Conservation (phyloP, 202 grass and related monocot genomes). For the Panicum virgatum region DNA sequence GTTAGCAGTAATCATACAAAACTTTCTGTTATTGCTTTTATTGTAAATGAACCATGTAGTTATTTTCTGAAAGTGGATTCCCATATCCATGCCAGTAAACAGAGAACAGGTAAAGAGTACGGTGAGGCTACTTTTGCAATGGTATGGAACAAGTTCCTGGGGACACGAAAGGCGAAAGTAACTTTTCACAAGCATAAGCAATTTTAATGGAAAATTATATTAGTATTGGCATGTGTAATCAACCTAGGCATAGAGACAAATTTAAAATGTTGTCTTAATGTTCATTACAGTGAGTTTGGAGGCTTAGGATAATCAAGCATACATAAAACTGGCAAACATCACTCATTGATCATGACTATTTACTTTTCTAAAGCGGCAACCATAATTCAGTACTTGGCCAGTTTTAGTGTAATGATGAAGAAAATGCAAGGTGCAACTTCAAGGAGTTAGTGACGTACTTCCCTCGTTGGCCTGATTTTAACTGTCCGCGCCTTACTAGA, state of each 20-base stretch:
- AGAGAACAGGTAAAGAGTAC: neutral
- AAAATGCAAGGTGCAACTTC: conserved; percentile 29
- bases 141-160: conserved; percentile 19
- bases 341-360: neutral
- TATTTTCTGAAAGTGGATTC: conserved; percentile 6
- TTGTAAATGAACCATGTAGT: neutral
- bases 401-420: conserved; percentile 5
- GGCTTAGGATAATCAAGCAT: neutral
- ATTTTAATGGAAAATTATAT: conserved; percentile 10
- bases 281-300: neutral
- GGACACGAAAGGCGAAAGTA: neutral
- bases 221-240: neutral
- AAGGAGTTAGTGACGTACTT: conserved; percentile 54
- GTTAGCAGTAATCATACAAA: neutral
- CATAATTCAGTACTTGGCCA: neutral
- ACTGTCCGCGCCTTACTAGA: conserved; percentile 89
- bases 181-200: conserved; percentile 1
- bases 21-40: neutral
- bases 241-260: neutral
- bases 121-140: conserved; percentile 29
- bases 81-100: neutral
- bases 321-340: neutral
- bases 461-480: conserved; percentile 86
- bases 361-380: neutral
- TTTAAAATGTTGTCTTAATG: conserved; percentile 10